Evolutionary conservation across 768 basidiomycete species (phyloP).

Genomic region (Xerocomellus dryophilus): DNA sequence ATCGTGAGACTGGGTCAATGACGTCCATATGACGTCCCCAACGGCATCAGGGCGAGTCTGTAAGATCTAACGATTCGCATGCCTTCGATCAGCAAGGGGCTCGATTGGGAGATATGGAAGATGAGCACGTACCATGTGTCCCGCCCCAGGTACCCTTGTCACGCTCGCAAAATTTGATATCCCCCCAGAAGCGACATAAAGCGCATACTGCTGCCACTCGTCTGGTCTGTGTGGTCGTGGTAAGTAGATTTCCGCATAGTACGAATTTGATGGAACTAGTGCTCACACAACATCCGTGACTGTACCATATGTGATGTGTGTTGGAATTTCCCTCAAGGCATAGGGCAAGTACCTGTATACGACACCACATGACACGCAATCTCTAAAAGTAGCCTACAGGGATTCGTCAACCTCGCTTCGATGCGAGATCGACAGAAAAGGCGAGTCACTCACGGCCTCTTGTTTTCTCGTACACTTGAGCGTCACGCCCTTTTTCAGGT

Average conservation of each 20-base stretch:
- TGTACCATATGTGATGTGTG: constrained; percentile 4
- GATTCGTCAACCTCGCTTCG: too few species aligned
- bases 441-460: neutral
- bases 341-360: neutral
- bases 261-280: too few species aligned
- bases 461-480: constrained; percentile 7
- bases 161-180: constrained; percentile 3
- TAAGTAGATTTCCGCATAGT: neutral
- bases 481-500: constrained; percentile 1
- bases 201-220: neutral
- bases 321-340: neutral
- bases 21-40: constrained; percentile 2
- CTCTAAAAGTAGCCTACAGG: too few species aligned
- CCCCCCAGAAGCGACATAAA: neutral
- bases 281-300: neutral
- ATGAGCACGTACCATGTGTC: neutral
- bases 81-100: neutral
- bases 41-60: constrained; percentile 1
- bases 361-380: too few species aligned
- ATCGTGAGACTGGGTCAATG: neutral
- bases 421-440: too few species aligned
- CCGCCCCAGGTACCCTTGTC: neutral
- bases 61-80: neutral
- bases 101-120: too few species aligned
- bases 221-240: neutral